Conservation (phyloP, 2,329 filamentous ascomycete genomes). For the Dactylonectria estremocensis region DNA sequence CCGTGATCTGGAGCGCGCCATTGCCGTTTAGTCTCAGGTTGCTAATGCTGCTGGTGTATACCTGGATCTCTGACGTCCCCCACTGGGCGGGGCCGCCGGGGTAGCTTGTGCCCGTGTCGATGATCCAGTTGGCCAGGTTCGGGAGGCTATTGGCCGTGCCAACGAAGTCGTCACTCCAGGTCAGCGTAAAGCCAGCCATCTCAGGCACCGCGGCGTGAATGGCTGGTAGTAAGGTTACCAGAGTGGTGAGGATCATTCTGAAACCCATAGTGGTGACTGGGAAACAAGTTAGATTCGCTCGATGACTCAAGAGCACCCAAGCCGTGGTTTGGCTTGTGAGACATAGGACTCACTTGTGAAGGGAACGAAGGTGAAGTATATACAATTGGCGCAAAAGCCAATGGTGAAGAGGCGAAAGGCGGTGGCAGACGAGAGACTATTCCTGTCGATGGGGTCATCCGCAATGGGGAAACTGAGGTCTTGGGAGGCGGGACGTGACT, state of each 20-base stretch:
- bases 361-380: background rate
- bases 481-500: background rate
- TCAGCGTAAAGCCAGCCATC: constrained; percentile 39
- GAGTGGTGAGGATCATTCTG: background rate
- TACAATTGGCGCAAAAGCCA: background rate
- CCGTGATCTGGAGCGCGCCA: constrained; percentile 57
- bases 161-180: constrained; percentile 55
- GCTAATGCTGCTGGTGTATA: constrained; percentile 57
- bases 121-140: constrained; percentile 59
- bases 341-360: background rate
- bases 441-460: background rate
- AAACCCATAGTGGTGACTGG: background rate
- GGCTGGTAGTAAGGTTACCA: background rate
- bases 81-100: constrained; percentile 62
- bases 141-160: constrained; percentile 51
- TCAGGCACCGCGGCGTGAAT: constrained; percentile 23
- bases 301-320: background rate
- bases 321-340: background rate
- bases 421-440: background rate
- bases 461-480: background rate
- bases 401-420: background rate
- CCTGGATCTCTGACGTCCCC: constrained; percentile 65
- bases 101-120: constrained; percentile 62
- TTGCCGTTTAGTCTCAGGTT: constrained; percentile 59
- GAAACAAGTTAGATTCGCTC: background rate